These are phyloP conservation scores for Trichoderma harzianum DNA, from an alignment of 2,329 filamentous ascomycete species.

Conservation along the genomic window DNA sequence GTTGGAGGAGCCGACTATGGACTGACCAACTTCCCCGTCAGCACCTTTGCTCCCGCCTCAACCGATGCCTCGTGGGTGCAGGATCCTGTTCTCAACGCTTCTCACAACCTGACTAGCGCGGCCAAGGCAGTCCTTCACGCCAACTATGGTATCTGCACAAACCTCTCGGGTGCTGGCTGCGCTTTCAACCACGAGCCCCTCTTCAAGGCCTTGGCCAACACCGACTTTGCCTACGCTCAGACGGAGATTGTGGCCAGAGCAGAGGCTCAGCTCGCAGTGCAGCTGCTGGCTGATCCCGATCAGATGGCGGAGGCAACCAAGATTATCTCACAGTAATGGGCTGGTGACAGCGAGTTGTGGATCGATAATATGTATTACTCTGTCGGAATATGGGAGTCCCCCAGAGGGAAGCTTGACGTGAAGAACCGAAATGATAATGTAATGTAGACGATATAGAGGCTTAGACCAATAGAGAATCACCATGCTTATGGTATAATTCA, in stretches of 20 bases:
- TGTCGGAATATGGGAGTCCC: too few species aligned
- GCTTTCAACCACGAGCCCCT: constrained; percentile 23
- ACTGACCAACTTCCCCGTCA: constrained; percentile 12
- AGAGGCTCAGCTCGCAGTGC: constrained; percentile 18
- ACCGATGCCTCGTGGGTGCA: constrained; percentile 21
- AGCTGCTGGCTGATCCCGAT: constrained; percentile 13
- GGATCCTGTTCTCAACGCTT: constrained; percentile 17
- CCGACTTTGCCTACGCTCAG: constrained; percentile 20
- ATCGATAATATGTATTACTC: background rate
- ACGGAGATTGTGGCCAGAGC: constrained; percentile 21
- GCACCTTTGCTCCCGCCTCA: constrained; percentile 20
- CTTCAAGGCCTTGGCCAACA: constrained; percentile 8
- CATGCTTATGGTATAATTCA: background rate
- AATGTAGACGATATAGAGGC: background rate
- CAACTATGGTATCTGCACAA: constrained; percentile 21
- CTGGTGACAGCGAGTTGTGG: too few species aligned
- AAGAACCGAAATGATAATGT: background rate
- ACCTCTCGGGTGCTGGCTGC: background rate
- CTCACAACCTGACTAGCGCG: constrained; percentile 12
- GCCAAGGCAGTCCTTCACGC: constrained; percentile 19
- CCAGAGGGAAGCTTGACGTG: background rate
- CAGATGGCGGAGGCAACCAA: constrained; percentile 11
- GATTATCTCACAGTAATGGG: background rate
- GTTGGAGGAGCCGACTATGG: constrained; percentile 10
- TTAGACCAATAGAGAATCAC: background rate